phyloP scores from a whole-genome alignment of 345 rosid species.

The Salix exigua region DNA sequence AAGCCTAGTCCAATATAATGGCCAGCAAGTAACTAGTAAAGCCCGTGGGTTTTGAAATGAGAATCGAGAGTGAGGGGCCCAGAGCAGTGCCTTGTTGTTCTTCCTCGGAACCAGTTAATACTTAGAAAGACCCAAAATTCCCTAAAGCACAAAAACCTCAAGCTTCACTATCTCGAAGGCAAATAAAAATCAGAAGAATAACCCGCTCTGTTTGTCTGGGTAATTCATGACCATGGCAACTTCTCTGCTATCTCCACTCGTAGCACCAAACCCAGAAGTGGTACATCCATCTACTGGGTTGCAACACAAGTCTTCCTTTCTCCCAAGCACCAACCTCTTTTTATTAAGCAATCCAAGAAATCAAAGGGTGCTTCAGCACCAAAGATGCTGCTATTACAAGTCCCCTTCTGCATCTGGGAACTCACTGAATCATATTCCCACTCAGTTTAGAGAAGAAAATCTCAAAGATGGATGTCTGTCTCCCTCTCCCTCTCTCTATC shows the following conservation, averaged over 20 bases:
- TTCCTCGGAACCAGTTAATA: neutral
- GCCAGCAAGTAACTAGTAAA: neutral
- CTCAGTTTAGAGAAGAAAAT: slow-evolving; percentile 69
- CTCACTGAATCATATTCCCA: slow-evolving; percentile 62
- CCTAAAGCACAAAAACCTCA: slow-evolving; percentile 5
- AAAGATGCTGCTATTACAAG: slow-evolving; percentile 20
- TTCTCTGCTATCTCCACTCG: slow-evolving; percentile 44
- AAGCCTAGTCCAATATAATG: neutral
- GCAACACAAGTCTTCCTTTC: slow-evolving; percentile 39
- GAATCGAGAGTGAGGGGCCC: neutral
- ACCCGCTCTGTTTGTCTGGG: neutral
- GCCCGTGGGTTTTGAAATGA: neutral
- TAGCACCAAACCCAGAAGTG: slow-evolving; percentile 35
- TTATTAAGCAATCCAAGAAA: slow-evolving; percentile 14
- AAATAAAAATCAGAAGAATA: neutral
- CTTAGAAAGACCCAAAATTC: neutral
- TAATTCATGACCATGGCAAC: slow-evolving; percentile 46
- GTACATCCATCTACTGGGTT: slow-evolving; percentile 18
- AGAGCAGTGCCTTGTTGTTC: neutral
- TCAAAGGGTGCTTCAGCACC: slow-evolving; percentile 7
- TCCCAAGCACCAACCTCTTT: slow-evolving; percentile 38
- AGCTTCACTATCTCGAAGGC: neutral
- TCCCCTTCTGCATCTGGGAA: slow-evolving; percentile 40
- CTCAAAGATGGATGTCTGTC: slow-evolving; percentile 75
- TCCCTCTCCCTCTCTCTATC: neutral